phyloP scores from a whole-genome alignment of 805 yeast genomes.

The Monosporozyma unispora region DNA sequence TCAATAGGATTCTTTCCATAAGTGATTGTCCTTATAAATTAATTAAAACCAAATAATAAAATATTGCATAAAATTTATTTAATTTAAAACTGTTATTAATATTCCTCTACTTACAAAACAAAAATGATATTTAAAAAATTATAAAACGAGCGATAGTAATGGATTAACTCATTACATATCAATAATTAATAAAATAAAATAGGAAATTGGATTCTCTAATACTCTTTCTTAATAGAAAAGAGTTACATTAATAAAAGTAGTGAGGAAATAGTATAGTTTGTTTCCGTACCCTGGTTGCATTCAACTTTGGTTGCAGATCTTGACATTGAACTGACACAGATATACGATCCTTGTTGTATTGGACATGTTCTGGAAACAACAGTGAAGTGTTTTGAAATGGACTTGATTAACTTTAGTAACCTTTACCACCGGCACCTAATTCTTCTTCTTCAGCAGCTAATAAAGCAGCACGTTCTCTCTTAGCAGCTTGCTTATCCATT shows the following conservation, averaged over 20 bases:
- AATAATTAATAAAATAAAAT: background rate
- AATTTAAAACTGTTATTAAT: background rate
- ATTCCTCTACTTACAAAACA: background rate
- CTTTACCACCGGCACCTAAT: conserved; percentile 15
- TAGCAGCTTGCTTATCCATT: conserved; percentile 15
- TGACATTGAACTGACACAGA: background rate
- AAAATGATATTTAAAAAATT: background rate
- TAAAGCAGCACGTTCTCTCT: conserved; percentile 20
- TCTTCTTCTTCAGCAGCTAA: conserved; percentile 22
- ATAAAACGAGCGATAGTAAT: background rate
- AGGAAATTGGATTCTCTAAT: background rate
- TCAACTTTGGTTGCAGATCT: background rate
- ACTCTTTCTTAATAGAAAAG: background rate
- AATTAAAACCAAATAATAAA: background rate
- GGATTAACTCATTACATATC: background rate
- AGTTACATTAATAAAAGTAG: background rate
- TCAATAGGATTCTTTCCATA: conserved; percentile 3
- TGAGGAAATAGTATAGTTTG: background rate
- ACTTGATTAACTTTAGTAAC: conserved; percentile 3
- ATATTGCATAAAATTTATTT: background rate
- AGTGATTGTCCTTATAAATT: conserved; percentile 5
- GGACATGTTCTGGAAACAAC: background rate
- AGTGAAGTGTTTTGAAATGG: background rate
- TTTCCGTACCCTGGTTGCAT: background rate
- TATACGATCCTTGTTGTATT: background rate